Base-by-base conservation (phyloP, 345 rosid species). In the Murraya koenigii region DNA sequence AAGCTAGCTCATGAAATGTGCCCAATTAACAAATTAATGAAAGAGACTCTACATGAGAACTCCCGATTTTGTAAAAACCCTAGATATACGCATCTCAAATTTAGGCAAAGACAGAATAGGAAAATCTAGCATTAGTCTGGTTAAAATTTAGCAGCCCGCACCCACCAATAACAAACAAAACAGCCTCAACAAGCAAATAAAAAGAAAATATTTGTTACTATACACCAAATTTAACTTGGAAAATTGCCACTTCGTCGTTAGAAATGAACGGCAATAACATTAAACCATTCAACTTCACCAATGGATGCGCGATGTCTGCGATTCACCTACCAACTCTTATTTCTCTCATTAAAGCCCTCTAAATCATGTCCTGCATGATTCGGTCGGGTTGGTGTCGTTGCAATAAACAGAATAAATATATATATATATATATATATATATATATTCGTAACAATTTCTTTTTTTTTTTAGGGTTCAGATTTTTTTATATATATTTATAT, bases 321-420 rank as follows among this genome's bases (percentile, higher is more conserved):
- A 26, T 33, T 26, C 15, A 30, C 25, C 81, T 13, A 23, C 77
- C 38, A 1, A 4, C 66, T 39, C 71, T 25, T n/a, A 8, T 35
- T 28, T 63, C 62, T 76, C 74, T 77, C 87, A 79, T 82, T 79
- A 84, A 86, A 86, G 78, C 85, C 71, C 81, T 41, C 59, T 20
- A 55, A 84, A 60, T 78, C 64, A 56, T 59, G 66, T 80, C 65
- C 73, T 36, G 70, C 66, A 69, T 80, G 64, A 80, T 63, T 54
- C 80, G 79, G 84, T 83, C 72, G 86, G 84, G 82, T 44, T 79
- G 86, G 86, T 39, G 79, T 63, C 62, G 75, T 78, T 79, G 49
- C 80, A 61, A 64, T 39, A 56, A 33, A 78, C 17, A 68, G 75
- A 19, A 22, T 22, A 41, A 2, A 1, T 10, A n/a, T 44, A 1